Evolutionary conservation across 148 eudicot genomes (phyloP).

Genomic region (Oxyria digyna): DNA sequence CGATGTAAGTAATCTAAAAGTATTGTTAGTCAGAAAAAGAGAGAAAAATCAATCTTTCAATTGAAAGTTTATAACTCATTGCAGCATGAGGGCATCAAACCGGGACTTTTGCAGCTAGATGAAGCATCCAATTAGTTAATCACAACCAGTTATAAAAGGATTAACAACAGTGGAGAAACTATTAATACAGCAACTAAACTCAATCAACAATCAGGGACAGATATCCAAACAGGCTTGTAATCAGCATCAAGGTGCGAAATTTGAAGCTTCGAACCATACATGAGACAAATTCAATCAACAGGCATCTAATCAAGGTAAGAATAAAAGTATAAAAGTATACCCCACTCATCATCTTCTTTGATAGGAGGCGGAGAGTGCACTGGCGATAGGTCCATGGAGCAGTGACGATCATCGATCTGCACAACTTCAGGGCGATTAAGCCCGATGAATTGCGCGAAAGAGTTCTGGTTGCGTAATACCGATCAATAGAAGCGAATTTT

Average conservation of each 20-base stretch:
- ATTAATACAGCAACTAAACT: neutral
- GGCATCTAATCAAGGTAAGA: neutral
- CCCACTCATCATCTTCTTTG: constrained; percentile 72
- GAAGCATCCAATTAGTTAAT: neutral
- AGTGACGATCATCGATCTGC: constrained; percentile 54
- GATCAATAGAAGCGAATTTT: neutral
- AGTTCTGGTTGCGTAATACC: neutral
- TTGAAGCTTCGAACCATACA: neutral
- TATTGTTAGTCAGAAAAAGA: neutral
- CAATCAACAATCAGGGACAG: no score
- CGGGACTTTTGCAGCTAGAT: neutral
- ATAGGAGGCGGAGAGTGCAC: constrained; percentile 32
- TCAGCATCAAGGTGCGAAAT: neutral
- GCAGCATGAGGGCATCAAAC: neutral
- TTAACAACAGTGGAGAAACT: neutral
- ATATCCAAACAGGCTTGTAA: neutral
- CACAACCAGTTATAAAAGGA: neutral
- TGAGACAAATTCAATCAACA: neutral
- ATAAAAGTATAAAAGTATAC: constrained; percentile 12
- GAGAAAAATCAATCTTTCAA: neutral
- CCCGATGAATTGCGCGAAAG: constrained; percentile 15
- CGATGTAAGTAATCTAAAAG: neutral
- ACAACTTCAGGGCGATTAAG: constrained; percentile 32
- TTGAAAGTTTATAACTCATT: neutral
- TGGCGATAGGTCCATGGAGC: constrained; percentile 53